Conservation (phyloP, 441 rosid genomes). For the California macrophylla region DNA sequence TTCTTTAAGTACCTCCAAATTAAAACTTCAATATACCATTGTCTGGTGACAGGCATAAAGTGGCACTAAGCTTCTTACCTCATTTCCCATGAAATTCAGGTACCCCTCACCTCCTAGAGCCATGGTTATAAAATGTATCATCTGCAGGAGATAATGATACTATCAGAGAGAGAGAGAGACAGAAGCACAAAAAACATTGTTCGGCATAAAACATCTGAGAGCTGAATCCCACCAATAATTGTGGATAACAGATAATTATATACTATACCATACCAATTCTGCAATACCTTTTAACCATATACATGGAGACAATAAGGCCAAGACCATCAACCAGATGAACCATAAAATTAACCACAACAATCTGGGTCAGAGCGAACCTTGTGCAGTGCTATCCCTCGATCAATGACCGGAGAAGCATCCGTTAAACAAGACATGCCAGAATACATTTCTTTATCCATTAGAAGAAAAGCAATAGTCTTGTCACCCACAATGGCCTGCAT, state of each 20-base stretch:
- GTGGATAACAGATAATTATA: neutral
- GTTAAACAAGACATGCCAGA: constrained; percentile 64
- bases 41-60: constrained; percentile 7
- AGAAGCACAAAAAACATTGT: neutral
- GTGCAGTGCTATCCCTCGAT: constrained; percentile 71
- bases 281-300: neutral
- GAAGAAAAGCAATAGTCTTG: constrained; percentile 58
- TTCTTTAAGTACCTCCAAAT: neutral
- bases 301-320: neutral
- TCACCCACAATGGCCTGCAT: constrained; percentile 77
- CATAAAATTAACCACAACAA: constrained; percentile 14
- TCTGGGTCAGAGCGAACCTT: constrained; percentile 38
- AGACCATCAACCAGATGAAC: constrained; percentile 2
- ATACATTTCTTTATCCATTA: constrained; percentile 78
- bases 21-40: neutral
- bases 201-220: neutral
- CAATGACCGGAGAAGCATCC: constrained; percentile 47
- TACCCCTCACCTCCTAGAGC: constrained; percentile 84
- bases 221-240: neutral
- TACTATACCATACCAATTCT: constrained; percentile 2
- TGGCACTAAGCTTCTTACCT: constrained; percentile 32
- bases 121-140: constrained; percentile 72
- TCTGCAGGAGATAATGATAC: constrained; percentile 32
- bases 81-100: constrained; percentile 84
- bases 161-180: constrained; percentile 7